Base-by-base conservation (phyloP, 2,329 filamentous ascomycete genomes). In the Chrysoporthe puriensis region DNA sequence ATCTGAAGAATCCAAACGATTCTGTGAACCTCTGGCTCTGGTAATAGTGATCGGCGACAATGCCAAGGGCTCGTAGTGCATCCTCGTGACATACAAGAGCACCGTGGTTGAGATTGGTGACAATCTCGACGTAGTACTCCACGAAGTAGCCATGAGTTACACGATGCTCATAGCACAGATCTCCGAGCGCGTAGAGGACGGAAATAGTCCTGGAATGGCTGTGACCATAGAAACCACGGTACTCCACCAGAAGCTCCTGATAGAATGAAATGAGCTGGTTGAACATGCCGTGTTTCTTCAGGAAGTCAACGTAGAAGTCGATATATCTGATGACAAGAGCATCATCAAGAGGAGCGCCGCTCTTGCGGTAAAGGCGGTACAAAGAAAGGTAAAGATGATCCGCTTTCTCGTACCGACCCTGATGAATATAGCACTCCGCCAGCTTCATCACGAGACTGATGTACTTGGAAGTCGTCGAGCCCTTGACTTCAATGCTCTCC, bases 71-170 rank as follows among this genome's bases (percentile, higher is more conserved):
- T 9, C 59, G 59, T 18, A 62, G 34, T 32, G 59, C 59, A 36
- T 62, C 44, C 32, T 62, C 43, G 26, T 62, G 59, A 14, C 59
- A 62, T 26, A 62, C 59, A 32, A 62, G 44, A 1, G 59, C 59
- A 14, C 42, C 59, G 7, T 50, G 59, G 59, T 62, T 62, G 6
- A 62, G 44, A 36, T 50, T 62, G 44, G n/a, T 62, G 43, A 62
- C 59, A 14, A 62, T 62, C 44, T 50, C 59, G 42, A 62, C 43
- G 11, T 50, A 62, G 44, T 62, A 62, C 8, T 62, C 59, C 43
- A 62, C 43, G n/a, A 62, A 62, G 14, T 62, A 62, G n/a, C 59
- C 59, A 21, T 62, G 59, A 14, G 59, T 62, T 8, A 62, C 59
- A 34, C n/a, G 16, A 36, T 62, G 59, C 7, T n/a, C 18, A 26